Percentiles rank a stretch among this genome's conserved stretches.
Conservation (phyloP, 169 alveolate genomes). For the Plasmodium gallinaceum region DNA sequence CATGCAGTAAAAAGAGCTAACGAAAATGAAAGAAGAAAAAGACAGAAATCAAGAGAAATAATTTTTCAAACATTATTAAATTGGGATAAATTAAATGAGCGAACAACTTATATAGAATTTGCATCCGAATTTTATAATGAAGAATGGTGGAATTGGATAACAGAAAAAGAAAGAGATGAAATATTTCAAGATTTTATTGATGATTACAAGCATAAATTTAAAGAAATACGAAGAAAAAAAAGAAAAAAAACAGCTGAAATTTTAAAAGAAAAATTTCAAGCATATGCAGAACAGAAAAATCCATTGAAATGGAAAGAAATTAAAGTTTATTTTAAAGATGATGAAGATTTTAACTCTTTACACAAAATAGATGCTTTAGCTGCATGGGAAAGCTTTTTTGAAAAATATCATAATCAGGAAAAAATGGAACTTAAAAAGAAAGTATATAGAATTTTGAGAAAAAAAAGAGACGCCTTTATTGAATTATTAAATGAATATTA, state of each 20-base stretch:
- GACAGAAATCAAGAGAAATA: constrained; percentile 82
- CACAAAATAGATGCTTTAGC: constrained; percentile 82
- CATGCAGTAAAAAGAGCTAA: constrained; percentile 85
- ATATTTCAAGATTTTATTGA: constrained; percentile 87
- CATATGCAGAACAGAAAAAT: constrained; percentile 49
- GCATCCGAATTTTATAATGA: constrained; percentile 83
- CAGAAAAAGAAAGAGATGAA: constrained; percentile 85
- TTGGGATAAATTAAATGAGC: constrained; percentile 82
- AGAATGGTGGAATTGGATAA: constrained; percentile 90
- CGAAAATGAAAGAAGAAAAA: constrained; percentile 86
- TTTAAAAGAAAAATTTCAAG: constrained; percentile 80
- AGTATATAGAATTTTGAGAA: constrained; percentile 82
- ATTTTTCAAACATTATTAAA: constrained; percentile 77
- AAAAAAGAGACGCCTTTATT: constrained; percentile 84
- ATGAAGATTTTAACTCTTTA: constrained; percentile 80
- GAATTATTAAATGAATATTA: constrained; percentile 81
- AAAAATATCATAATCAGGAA: constrained; percentile 73
- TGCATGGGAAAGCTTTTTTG: constrained; percentile 82
- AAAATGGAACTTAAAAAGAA: constrained; percentile 78
- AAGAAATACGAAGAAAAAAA: constrained; percentile 76
- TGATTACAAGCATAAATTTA: constrained; percentile 79
- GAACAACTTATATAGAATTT: constrained; percentile 81
- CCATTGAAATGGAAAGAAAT: constrained; percentile 80
- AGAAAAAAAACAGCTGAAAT: constrained; percentile 73
- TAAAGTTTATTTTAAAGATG: constrained; percentile 76